These are phyloP conservation scores for Desmodesmus armatus DNA, from an alignment of 139 green algal genomes.

Conservation along the genomic window DNA sequence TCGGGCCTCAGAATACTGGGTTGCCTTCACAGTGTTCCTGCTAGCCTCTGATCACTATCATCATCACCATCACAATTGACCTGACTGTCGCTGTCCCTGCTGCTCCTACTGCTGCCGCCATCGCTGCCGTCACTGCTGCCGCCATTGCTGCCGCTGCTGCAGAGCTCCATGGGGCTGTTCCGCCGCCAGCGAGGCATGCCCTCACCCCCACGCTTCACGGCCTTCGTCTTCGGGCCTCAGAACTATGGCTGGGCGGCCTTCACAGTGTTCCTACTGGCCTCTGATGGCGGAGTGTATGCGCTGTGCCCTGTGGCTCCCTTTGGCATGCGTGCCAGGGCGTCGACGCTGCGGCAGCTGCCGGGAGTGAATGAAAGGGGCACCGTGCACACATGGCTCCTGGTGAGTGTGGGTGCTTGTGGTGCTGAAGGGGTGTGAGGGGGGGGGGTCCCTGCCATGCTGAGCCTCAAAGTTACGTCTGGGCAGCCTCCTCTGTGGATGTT, in stretches of 20 bases:
- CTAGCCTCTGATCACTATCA: not conserved
- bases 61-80: too few relatives aligned
- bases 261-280: conserved; percentile 37
- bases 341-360: conserved; percentile 32
- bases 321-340: conserved; percentile 14
- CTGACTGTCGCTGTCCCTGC: too few relatives aligned
- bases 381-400: conserved; percentile 36
- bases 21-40: conserved; percentile 10
- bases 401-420: too few relatives aligned
- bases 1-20: conserved; percentile 12
- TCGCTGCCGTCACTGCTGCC: too few relatives aligned
- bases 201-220: conserved; percentile 8
- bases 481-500: conserved; percentile 34
- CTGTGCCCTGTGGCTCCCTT: conserved; percentile 51
- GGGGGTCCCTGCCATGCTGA: too few relatives aligned
- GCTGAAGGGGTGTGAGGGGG: not conserved
- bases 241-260: conserved; percentile 22
- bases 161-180: too few relatives aligned
- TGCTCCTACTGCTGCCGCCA: too few relatives aligned
- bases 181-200: too few relatives aligned
- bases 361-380: conserved; percentile 9
- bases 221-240: conserved; percentile 35
- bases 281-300: conserved; percentile 35
- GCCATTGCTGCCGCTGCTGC: too few relatives aligned
- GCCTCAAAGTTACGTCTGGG: conserved; percentile 14